phyloP scores from a whole-genome alignment of 257 asterid genomes.

The Eucommia ulmoides region DNA sequence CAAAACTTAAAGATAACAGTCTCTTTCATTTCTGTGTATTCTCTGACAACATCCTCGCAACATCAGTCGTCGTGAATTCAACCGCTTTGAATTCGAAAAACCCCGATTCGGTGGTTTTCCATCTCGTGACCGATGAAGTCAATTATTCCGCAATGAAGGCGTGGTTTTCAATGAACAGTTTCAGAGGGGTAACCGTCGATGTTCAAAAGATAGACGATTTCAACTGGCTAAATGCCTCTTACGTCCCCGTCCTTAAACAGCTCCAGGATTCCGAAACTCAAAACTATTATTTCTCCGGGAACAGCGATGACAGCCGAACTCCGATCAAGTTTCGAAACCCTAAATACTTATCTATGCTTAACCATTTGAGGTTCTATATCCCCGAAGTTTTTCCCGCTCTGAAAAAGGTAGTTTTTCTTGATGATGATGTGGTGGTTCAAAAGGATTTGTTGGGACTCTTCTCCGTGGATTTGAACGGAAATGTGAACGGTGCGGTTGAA shows the following conservation, averaged over 20 bases:
- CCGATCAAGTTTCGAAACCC: slow-evolving; percentile 6
- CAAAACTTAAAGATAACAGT: slow-evolving; percentile 33
- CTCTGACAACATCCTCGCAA: slow-evolving; percentile 55
- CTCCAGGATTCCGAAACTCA: slow-evolving; percentile 55
- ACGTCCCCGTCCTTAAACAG: slow-evolving; percentile 59
- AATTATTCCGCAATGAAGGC: slow-evolving; percentile 58
- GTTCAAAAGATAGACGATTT: slow-evolving; percentile 51
- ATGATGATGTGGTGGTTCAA: background rate
- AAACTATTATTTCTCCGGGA: slow-evolving; percentile 56
- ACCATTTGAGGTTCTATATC: background rate
- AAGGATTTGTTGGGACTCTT: slow-evolving; percentile 17
- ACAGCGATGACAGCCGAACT: slow-evolving; percentile 31
- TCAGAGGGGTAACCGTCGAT: slow-evolving; percentile 37
- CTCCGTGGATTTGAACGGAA: slow-evolving; percentile 39
- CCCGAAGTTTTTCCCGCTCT: background rate
- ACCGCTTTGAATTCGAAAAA: slow-evolving; percentile 33
- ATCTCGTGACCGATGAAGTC: slow-evolving; percentile 52
- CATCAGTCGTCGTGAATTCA: slow-evolving; percentile 56
- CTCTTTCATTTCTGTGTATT: slow-evolving; percentile 55
- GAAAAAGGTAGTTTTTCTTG: background rate
- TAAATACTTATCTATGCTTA: background rate
- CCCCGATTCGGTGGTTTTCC: slow-evolving; percentile 40
- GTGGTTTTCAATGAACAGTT: slow-evolving; percentile 44
- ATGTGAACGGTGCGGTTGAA: slow-evolving; percentile 60
- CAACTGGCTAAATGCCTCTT: slow-evolving; percentile 48